Conservation (phyloP, 805 yeast genomes). For the Barnettozyma wickerhamii region DNA sequence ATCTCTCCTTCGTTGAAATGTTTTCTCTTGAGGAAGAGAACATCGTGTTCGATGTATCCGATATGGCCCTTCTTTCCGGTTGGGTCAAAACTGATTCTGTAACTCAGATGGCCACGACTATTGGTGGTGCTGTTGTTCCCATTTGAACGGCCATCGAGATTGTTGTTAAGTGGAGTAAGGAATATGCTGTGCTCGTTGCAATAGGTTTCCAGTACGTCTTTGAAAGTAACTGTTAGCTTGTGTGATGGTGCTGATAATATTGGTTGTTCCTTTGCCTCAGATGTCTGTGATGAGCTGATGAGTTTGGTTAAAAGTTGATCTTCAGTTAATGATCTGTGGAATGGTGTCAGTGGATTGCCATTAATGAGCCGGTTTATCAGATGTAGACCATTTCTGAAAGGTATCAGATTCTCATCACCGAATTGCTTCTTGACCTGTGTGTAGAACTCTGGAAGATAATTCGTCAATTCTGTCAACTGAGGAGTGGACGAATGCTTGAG, state of each 20-base stretch:
- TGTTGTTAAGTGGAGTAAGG: slow-evolving; percentile 15
- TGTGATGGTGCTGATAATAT: slow-evolving; percentile 31
- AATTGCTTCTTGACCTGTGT: slow-evolving; percentile 1
- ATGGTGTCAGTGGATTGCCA: background rate
- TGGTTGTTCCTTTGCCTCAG: background rate
- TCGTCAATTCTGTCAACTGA: background rate
- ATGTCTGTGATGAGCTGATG: background rate
- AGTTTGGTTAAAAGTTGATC: background rate
- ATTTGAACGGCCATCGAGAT: slow-evolving; percentile 31
- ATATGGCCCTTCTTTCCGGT: slow-evolving; percentile 30
- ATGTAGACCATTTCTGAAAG: slow-evolving; percentile 17
- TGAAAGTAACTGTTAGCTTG: slow-evolving; percentile 45
- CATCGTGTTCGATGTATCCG: slow-evolving; percentile 60
- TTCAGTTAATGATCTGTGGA: background rate
- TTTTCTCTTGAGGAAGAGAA: slow-evolving; percentile 44
- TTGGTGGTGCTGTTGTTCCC: background rate
- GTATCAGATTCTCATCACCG: slow-evolving; percentile 6
- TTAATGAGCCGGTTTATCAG: slow-evolving; percentile 28
- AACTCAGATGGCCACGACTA: slow-evolving; percentile 33
- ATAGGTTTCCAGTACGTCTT: slow-evolving; percentile 59
- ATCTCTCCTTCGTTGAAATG: background rate
- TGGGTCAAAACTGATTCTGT: slow-evolving; percentile 32
- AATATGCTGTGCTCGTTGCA: slow-evolving; percentile 48
- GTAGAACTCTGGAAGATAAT: slow-evolving; percentile 22
- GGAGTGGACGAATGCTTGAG: slow-evolving; percentile 10